Base-by-base conservation (phyloP, 2,329 filamentous ascomycete genomes). In the Fusarium anthophilum region DNA sequence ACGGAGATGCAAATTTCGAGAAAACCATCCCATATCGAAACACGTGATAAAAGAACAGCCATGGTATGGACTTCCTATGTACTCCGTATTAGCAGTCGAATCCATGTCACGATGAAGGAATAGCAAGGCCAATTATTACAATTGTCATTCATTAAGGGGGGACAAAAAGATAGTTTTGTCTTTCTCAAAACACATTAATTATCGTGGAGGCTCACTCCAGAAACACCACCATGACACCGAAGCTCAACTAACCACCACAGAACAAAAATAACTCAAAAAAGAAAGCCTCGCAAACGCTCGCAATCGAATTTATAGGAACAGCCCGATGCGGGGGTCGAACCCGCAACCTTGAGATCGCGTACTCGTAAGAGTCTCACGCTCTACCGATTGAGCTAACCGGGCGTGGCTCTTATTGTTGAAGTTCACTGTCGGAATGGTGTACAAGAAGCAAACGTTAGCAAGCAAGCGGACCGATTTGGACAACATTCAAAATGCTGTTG, bases 331-430 rank as follows among this genome's bases (percentile, higher is more conserved):
- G 82, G 82, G 82, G 81, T 87, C 85, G 86, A 87, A 89, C 87
- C 86, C 85, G 84, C 85, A 87, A 84, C 85, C 86, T 87, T 87
- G 84, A 87, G 86, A 87, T 87, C 57, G 78, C 63, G 78, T 72
- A 77, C 78, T 79, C 77, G 22, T 87, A 87, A 88, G 89, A 91
- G 90, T 91, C 89, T 90, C 86, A 91, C 89, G 89, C 89, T 91
- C 89, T 91, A 91, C 78, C 79, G 79, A 80, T 80, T 79, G 77
- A 80, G 76, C 77, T 78, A 79, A 78, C 76, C 77, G 82, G 80
- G 81, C 80, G 81, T 82, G 81, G 67, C 66, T 70, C 59, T 70
- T 39, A 54, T 58, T 66, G n/a, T 57, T 69, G 24, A 45, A 8
- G 20, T 18, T 20, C 8, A 24, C 6, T 18, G 18, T 11, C 4